Evolutionary conservation across 495 filamentous ascomycete species (phyloP).

Genomic region (Neurospora sp.): DNA sequence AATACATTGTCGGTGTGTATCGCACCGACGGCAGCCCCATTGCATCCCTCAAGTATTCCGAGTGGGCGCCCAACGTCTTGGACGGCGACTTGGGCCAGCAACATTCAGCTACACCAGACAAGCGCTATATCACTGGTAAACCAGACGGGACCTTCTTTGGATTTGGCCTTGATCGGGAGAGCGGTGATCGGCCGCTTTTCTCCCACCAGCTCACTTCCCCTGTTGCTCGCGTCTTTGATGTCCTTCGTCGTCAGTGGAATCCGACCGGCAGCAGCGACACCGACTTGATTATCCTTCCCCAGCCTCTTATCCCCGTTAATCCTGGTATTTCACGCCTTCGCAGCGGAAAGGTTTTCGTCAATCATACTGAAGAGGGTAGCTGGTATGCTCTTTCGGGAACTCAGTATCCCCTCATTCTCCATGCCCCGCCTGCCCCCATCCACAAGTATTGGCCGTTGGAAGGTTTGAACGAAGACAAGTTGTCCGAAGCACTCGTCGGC

Average conservation of each 20-base stretch:
- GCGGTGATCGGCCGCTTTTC: slow-evolving; percentile 27
- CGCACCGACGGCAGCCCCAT: slow-evolving; percentile 66
- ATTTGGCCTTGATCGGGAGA: slow-evolving; percentile 52
- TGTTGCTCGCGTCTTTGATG: slow-evolving; percentile 84
- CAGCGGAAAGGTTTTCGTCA: slow-evolving; percentile 68
- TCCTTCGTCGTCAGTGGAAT: slow-evolving; percentile 58
- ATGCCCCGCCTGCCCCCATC: slow-evolving; percentile 56
- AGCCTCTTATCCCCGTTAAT: slow-evolving; percentile 60
- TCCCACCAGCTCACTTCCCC: slow-evolving; percentile 66
- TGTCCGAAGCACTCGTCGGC: slow-evolving; percentile 25
- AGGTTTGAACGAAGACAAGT: slow-evolving; percentile 21
- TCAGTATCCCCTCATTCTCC: slow-evolving; percentile 75
- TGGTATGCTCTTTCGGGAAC: slow-evolving; percentile 92
- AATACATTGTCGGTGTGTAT: slow-evolving; percentile 81
- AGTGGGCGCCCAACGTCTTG: slow-evolving; percentile 90
- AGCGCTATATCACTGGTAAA: slow-evolving; percentile 77
- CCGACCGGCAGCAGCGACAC: slow-evolving; percentile 43
- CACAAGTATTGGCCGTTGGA: slow-evolving; percentile 49
- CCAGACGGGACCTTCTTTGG: slow-evolving; percentile 83
- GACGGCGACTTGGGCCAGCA: slow-evolving; percentile 82
- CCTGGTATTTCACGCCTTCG: slow-evolving; percentile 47
- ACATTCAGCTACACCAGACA: slow-evolving; percentile 69
- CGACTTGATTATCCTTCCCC: slow-evolving; percentile 71
- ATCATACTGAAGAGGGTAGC: slow-evolving; percentile 70
- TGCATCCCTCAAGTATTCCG: slow-evolving; percentile 84